Evolutionary conservation across 2,329 filamentous ascomycete species (phyloP), one percentile per base, ranked within the genome.

Genomic region (Chalara sp.): DNA sequence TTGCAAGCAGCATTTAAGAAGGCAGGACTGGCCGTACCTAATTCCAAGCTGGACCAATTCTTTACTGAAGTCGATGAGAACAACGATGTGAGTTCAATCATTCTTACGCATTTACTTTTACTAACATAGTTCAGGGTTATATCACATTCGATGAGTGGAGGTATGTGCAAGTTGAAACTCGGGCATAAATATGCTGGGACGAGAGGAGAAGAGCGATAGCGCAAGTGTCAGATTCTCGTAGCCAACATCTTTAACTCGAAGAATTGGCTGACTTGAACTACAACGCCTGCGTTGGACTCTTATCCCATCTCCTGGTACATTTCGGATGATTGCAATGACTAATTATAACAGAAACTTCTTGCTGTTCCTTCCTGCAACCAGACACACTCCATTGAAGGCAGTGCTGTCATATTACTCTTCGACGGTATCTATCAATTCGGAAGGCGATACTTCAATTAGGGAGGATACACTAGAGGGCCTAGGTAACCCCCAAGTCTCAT

Each of bases 71-170:
- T 99, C 61, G 93, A 99, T 67, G 78, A 81, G 65, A 92, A 99
- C 71, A 80, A 85, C 60, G 91, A 99, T 67, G 63, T 64, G 44
- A 12, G 58, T 56, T 32, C 46, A 55, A 10, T 49, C 7, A 31
- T 32, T 35, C 40, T 50, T 29, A 40, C 44, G 41, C 46, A 48
- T 35, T 47, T 35, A 41, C 12, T 21, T 12, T 30, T 41, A 32
- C 44, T 51, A 13, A 51, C 21, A n/a, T 10, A 28, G 12, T 32
- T 39, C 82, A 74, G 61, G 65, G 64, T 2, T 74, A 76, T 56
- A 95, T 97, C 60, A 90, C 79, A 56, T 97, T 95, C 70, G 84
- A 89, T 58, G 93, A 99, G 77, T 97, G 93, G 93, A 85, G 92
- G 92, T 96, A 82, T 70, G 85, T 33, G 35, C 8, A 37, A 11